Evolutionary conservation across 2,329 filamentous ascomycete genomes (phyloP), one percentile per base, ranked within the genome.

Genomic region (Beauveria medogensis): DNA sequence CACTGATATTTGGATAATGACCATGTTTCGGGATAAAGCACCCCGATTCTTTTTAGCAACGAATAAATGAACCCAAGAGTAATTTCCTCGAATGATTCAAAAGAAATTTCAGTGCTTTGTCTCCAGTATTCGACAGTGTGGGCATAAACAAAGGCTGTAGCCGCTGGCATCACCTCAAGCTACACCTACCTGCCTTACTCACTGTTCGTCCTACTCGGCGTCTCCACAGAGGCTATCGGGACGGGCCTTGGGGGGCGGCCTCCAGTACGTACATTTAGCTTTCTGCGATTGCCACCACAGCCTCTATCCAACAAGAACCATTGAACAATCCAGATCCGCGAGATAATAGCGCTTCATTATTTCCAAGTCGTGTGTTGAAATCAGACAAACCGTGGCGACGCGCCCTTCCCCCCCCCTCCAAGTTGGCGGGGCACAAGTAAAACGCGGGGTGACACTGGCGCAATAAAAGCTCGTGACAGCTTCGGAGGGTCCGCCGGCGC

Each of bases 391-490:
- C 34, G 47, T n/a, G 47, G 37, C 4, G 30, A 6, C 8, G 20
- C n/a, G 28, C 7, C 28, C 24, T 14, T 22, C 16, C n/a, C 26
- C 54, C 26, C 43, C 3, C 22, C 3, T 47, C 41, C 41, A 48
- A 46, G 12, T 57, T 57, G 55, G 56, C 48, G 56, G 47, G 56
- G 48, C 56, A 37, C 47, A 59, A 14, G 22, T 18, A n/a, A 26
- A 46, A 46, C 56, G 56, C 56, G 56, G 56, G 56, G 56, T 59
- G 56, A 24, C 22, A 44, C 48, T 14, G 20, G 30, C 34, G 24
- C 41, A 37, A 37, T 40, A 40, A 43, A 9, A 44, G 56, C 47
- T 59, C 47, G 56, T 52, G 47, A 53, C 56, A 59, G 47, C 56
- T 53, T 59, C 56, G 22, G 34, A 22, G 22, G 34, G 22, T 24